phyloP scores from a whole-genome alignment of 2,329 filamentous ascomycete genomes.

The Colletotrichum gloeosporioides region DNA sequence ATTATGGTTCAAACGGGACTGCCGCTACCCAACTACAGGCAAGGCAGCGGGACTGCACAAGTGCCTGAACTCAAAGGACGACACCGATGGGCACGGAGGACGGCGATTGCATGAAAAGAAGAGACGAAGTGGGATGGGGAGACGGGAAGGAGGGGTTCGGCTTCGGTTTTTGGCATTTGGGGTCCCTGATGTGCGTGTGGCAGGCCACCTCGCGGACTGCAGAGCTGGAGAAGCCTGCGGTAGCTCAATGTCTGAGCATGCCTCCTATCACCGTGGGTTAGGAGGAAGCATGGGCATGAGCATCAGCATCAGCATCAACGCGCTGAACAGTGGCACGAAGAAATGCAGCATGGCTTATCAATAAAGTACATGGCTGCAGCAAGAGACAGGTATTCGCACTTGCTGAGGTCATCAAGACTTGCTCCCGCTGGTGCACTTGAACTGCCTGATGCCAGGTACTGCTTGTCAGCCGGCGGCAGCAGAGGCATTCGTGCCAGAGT shows the following conservation, averaged over 20 bases:
- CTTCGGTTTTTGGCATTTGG: not conserved
- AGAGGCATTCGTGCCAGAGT: not conserved
- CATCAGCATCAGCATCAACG: not conserved
- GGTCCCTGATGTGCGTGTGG: not conserved
- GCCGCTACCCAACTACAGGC: not conserved
- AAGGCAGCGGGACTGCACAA: not conserved
- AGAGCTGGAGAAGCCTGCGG: not conserved
- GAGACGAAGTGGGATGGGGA: constrained; percentile 13
- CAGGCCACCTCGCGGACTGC: not conserved
- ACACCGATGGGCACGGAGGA: constrained; percentile 3
- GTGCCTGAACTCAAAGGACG: constrained; percentile 13
- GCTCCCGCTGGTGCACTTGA: not conserved
- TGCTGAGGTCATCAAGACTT: not conserved
- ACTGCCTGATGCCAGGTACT: not conserved
- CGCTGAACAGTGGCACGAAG: not conserved
- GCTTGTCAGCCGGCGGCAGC: not conserved
- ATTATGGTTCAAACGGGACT: not conserved
- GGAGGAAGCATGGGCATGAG: not conserved
- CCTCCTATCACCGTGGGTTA: not conserved
- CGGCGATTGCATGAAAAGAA: constrained; percentile 10
- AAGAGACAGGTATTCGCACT: not conserved
- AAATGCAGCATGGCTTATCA: not conserved
- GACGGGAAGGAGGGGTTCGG: not conserved
- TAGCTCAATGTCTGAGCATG: not conserved
- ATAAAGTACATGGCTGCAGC: not conserved